Evolutionary conservation across 176 grass and related monocot species (phyloP).

Genomic region (Phoenix roebelenii): DNA sequence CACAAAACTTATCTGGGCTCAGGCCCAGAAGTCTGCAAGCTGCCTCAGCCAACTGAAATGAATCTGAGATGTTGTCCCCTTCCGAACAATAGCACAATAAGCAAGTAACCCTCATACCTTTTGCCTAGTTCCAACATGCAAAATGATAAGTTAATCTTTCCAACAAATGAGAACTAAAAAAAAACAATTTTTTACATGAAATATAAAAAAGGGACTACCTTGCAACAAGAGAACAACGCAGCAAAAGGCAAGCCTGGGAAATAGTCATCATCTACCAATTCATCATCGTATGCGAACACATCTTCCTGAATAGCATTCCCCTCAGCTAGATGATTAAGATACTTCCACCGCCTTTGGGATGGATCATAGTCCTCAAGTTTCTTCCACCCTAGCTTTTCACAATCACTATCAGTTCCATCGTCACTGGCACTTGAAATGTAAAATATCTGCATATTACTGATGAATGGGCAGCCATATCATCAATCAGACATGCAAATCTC

Average conservation of each 20-base stretch:
- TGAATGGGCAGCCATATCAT: conserved; percentile 4
- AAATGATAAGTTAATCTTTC: neutral
- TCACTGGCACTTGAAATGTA: conserved; percentile 60
- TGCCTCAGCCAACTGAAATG: conserved; percentile 71
- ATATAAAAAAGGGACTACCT: neutral
- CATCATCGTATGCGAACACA: neutral
- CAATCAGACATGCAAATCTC: neutral
- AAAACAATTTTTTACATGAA: neutral
- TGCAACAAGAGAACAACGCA: conserved; percentile 22
- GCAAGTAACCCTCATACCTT: conserved; percentile 78
- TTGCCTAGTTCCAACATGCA: conserved; percentile 34
- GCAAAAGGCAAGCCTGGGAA: conserved; percentile 18
- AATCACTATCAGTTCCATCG: conserved; percentile 66
- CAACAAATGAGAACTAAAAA: neutral
- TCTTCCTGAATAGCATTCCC: conserved; percentile 7
- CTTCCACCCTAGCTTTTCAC: conserved; percentile 72
- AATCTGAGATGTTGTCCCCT: conserved; percentile 90
- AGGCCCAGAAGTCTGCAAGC: conserved; percentile 55
- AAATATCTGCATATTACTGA: conserved; percentile 70
- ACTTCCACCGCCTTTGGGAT: conserved; percentile 51
- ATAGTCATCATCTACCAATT: conserved; percentile 15
- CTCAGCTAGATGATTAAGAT: conserved; percentile 44
- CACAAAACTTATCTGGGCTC: conserved; percentile 48
- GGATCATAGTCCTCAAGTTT: conserved; percentile 75
- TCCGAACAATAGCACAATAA: conserved; percentile 90